Conservation (phyloP, 1,139 yeast genomes). For the Schwanniomyces etchellsii region DNA sequence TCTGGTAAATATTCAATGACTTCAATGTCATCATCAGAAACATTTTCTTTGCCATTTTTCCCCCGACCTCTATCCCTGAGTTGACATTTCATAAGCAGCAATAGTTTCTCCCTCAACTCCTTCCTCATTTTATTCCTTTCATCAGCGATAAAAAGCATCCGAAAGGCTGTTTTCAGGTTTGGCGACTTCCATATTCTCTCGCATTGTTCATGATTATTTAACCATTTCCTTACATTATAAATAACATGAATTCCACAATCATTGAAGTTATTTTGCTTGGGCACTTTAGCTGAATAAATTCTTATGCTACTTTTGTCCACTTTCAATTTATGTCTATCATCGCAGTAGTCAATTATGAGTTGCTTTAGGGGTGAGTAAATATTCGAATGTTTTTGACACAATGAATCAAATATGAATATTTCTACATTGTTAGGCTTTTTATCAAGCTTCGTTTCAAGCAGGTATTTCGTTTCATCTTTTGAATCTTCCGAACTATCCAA, state of each 20-base stretch:
- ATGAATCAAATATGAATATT: conserved; percentile 74
- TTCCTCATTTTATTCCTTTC: conserved; percentile 30
- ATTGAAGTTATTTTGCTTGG: conserved; percentile 81
- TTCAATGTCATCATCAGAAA: conserved; percentile 16
- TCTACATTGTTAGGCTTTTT: conserved; percentile 26
- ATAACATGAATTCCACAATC: conserved; percentile 96
- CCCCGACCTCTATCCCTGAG: no score
- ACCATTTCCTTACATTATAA: conserved; percentile 65
- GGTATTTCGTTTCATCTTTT: not conserved
- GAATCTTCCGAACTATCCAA: not conserved
- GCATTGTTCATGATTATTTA: conserved; percentile 45
- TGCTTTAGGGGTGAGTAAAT: conserved; percentile 52
- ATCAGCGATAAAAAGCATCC: conserved; percentile 21
- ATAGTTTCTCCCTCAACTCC: conserved; percentile 21
- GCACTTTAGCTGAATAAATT: conserved; percentile 54
- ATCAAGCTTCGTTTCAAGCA: not conserved
- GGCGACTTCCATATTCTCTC: conserved; percentile 45
- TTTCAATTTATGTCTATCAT: conserved; percentile 50
- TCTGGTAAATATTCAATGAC: conserved; percentile 12
- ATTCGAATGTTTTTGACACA: conserved; percentile 52
- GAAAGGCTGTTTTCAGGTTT: conserved; percentile 12
- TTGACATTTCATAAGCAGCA: conserved; percentile 20
- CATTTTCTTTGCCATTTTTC: conserved; percentile 1
- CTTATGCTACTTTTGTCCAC: conserved; percentile 40
- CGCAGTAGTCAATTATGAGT: conserved; percentile 67